Evolutionary conservation across 73 alveolate genomes (phyloP).

Genomic region (Paramecium primaurelia): DNA sequence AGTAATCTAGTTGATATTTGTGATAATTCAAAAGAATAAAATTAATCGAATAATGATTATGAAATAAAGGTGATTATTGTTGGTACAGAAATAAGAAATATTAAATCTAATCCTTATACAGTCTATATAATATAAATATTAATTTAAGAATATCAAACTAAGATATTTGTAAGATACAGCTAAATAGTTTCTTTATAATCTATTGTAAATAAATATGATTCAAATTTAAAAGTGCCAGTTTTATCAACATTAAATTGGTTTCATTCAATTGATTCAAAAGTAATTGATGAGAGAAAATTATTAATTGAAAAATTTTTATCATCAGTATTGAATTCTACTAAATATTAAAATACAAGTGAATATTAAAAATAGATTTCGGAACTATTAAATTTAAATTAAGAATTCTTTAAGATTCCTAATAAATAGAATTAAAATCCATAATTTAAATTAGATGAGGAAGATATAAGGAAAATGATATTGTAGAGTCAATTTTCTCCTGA

Average conservation of each 20-base stretch:
- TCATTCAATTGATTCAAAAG: background rate
- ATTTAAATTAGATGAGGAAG: background rate
- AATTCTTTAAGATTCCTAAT: background rate
- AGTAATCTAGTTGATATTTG: background rate
- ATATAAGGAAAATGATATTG: background rate
- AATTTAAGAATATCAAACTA: background rate
- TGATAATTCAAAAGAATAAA: background rate
- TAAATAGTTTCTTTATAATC: background rate
- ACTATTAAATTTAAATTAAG: background rate
- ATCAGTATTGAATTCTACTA: background rate
- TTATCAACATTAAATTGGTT: background rate
- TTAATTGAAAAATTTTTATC: background rate
- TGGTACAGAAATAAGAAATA: background rate
- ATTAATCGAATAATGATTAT: background rate
- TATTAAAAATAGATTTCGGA: background rate
- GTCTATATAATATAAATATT: background rate
- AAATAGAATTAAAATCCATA: background rate
- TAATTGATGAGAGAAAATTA: background rate
- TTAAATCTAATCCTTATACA: background rate
- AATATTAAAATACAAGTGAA: background rate
- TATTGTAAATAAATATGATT: background rate
- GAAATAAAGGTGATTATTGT: background rate
- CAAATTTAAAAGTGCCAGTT: background rate
- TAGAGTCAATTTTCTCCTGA: background rate
- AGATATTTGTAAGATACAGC: conserved; percentile 16